Conservation (phyloP, 139 green algal species). For the Chlamydomonas sphaeroides region DNA sequence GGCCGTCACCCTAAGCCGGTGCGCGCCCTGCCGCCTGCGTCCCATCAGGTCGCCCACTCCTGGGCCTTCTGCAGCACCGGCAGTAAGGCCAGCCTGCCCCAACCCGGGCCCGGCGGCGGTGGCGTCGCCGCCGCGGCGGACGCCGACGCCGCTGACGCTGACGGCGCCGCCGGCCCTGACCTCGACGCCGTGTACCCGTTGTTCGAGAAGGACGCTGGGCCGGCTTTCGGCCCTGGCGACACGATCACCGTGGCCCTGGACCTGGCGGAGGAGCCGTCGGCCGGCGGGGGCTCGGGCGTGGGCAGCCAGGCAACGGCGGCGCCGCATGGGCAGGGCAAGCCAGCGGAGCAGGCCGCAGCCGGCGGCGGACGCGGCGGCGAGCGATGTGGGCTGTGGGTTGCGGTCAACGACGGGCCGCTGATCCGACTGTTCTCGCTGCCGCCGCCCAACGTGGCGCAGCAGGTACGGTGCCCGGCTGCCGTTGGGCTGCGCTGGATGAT, state of each 20-base stretch:
- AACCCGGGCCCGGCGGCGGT: neutral
- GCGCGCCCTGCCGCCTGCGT: no score
- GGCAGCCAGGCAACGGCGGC: neutral
- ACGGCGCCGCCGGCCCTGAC: neutral
- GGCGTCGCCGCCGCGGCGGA: neutral
- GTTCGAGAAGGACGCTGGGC: neutral
- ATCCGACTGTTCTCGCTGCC: conserved; percentile 18
- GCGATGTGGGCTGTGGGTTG: neutral
- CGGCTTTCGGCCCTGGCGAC: conserved; percentile 26
- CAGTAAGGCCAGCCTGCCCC: conserved; percentile 22
- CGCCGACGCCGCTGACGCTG: neutral
- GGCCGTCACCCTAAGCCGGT: no score
- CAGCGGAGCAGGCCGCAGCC: no score
- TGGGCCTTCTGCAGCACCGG: conserved; percentile 45
- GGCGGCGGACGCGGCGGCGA: no score
- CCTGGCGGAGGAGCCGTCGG: neutral
- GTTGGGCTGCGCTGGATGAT: no score
- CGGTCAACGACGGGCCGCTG: conserved; percentile 17
- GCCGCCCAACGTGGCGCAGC: neutral
- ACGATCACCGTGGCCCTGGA: conserved; percentile 33
- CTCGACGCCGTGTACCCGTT: neutral
- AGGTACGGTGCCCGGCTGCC: no score
- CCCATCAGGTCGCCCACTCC: conserved; percentile 22
- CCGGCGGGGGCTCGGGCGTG: neutral
- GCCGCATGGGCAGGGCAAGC: no score